Conservation (phyloP, 208 protist species). For the Leishmania mexicana region DNA sequence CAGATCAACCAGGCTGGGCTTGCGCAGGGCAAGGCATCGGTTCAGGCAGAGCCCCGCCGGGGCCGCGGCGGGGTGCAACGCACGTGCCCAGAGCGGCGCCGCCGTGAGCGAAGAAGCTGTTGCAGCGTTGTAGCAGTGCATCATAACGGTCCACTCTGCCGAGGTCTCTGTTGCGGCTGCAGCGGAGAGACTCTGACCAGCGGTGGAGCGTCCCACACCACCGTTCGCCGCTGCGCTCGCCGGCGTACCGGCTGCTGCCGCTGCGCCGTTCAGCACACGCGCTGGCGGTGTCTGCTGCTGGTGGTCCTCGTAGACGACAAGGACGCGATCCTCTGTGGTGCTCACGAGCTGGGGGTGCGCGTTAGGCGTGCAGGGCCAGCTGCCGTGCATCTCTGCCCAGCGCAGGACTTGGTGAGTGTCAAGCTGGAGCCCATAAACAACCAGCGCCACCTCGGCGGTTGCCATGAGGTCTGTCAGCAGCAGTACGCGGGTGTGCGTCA, state of each 20-base stretch:
- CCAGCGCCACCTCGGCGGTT: conserved; percentile 50
- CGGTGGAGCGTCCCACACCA: neutral
- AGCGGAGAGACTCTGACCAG: neutral
- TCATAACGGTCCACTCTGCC: conserved; percentile 37
- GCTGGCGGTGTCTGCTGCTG: conserved; percentile 9
- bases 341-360: conserved; percentile 47
- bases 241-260: conserved; percentile 19
- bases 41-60: conserved; percentile 28
- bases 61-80: conserved; percentile 33
- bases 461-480: conserved; percentile 82
- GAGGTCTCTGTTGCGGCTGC: neutral
- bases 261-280: conserved; percentile 26
- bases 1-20: conserved; percentile 76
- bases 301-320: conserved; percentile 49
- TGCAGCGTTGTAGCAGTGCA: conserved; percentile 33
- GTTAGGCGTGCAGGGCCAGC: conserved; percentile 29
- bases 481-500: conserved; percentile 50
- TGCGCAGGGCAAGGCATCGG: conserved; percentile 71
- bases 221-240: conserved; percentile 18
- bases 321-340: conserved; percentile 45
- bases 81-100: conserved; percentile 34
- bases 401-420: conserved; percentile 50
- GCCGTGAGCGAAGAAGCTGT: conserved; percentile 28
- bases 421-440: conserved; percentile 62
- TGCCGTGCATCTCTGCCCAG: conserved; percentile 49